A percentile compares a stretch with the other conserved stretches of the same genome.
phyloP scores from a whole-genome alignment of 2,329 filamentous ascomycete species.

The Trichophyton schoenleinii region DNA sequence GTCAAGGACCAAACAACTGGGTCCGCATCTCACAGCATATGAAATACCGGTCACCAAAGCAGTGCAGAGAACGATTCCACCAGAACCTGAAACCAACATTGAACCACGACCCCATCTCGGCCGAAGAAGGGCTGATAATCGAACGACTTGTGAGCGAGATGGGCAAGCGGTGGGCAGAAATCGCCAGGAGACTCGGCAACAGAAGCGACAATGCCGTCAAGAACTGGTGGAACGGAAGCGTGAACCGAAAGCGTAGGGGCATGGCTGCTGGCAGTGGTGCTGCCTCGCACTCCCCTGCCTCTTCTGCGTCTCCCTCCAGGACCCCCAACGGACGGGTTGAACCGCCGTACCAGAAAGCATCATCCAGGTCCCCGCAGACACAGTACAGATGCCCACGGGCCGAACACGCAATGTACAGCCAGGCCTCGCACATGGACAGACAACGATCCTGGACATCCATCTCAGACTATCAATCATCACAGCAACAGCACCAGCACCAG shows the following conservation, averaged over 20 bases:
- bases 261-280: not conserved
- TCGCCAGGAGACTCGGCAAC: constrained; percentile 66
- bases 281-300: constrained; percentile 15
- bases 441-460: constrained; percentile 26
- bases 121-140: constrained; percentile 59
- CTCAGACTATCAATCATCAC: constrained; percentile 10
- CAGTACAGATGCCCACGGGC: not conserved
- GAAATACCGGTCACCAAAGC: constrained; percentile 71
- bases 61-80: constrained; percentile 87
- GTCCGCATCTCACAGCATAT: constrained; percentile 69
- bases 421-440: constrained; percentile 12
- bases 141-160: constrained; percentile 62
- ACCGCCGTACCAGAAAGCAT: constrained; percentile 23
- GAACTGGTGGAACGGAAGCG: constrained; percentile 95
- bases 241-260: constrained; percentile 58
- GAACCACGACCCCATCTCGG: constrained; percentile 60
- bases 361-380: constrained; percentile 1
- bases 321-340: constrained; percentile 28
- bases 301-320: constrained; percentile 19
- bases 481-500: not conserved
- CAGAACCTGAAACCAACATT: constrained; percentile 75
- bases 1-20: constrained; percentile 74
- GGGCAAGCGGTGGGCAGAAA: constrained; percentile 88
- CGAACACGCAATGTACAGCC: not conserved
- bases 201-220: constrained; percentile 93